A percentile compares a stretch with the other conserved stretches of the same genome.
These are phyloP conservation scores for Rhizophagus prolifer DNA, from an alignment of 192 early-diverging fungal species.

Conservation along the genomic window DNA sequence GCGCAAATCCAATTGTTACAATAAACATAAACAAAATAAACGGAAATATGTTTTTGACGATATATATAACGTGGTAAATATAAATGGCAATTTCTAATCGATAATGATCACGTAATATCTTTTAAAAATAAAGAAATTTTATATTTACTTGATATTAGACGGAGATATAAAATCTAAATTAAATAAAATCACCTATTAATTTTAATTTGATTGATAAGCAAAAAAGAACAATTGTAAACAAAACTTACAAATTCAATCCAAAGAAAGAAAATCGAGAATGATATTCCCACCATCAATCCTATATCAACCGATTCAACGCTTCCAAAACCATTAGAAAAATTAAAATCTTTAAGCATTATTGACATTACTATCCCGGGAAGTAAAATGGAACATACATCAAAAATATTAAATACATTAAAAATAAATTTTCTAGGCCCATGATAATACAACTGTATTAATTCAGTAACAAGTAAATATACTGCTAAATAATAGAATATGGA, in stretches of 20 bases:
- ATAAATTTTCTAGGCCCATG: too few relatives aligned
- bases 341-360: not conserved
- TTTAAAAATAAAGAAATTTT: not conserved
- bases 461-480: too few relatives aligned
- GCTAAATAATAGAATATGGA: not conserved
- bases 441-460: too few relatives aligned
- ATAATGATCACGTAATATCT: not conserved
- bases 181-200: not conserved
- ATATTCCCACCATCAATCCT: not conserved
- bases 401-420: not conserved
- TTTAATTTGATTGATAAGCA: not conserved
- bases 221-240: not conserved
- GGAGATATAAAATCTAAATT: not conserved
- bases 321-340: not conserved
- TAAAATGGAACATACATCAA: not conserved
- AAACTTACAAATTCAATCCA: not conserved
- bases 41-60: not conserved
- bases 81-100: not conserved
- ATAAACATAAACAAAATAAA: not conserved
- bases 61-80: not conserved
- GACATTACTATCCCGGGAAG: not conserved
- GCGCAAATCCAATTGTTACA: not conserved
- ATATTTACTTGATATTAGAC: not conserved
- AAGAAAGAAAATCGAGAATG: not conserved
- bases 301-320: not conserved